These are phyloP conservation scores for Aureobasidium zeae DNA, from an alignment of 2,329 filamentous ascomycete genomes.

Conservation along the genomic window DNA sequence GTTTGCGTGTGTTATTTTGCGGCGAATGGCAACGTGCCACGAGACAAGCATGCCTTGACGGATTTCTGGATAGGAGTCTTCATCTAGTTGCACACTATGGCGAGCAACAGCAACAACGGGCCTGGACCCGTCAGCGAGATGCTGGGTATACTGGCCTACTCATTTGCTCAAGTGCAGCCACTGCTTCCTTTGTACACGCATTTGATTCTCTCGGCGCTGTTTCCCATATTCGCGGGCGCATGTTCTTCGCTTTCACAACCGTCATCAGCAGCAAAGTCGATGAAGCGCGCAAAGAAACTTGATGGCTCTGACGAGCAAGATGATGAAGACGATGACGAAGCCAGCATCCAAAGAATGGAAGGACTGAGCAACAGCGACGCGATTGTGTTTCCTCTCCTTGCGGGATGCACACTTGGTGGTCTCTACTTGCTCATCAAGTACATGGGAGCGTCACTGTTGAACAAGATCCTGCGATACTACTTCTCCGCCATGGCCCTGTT, in stretches of 20 bases:
- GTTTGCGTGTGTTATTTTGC: constrained; percentile 7
- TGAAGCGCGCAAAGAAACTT: constrained; percentile 30
- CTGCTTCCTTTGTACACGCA: constrained; percentile 49
- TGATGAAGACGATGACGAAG: constrained; percentile 46
- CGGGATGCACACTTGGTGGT: constrained; percentile 59
- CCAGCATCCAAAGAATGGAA: constrained; percentile 51
- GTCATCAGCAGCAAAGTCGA: constrained; percentile 62
- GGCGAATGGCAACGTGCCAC: constrained; percentile 9
- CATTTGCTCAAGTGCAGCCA: constrained; percentile 15
- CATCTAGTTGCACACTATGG: neutral
- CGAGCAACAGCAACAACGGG: constrained; percentile 4
- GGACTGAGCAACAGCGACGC: constrained; percentile 69
- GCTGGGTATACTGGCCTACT: constrained; percentile 16
- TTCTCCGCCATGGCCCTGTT: constrained; percentile 73
- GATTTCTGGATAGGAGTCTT: neutral
- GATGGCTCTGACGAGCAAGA: constrained; percentile 41
- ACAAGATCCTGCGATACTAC: constrained; percentile 74
- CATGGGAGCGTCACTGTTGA: constrained; percentile 72
- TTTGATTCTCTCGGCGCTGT: constrained; percentile 59
- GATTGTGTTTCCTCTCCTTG: constrained; percentile 72
- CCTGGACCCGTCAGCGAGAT: constrained; percentile 16
- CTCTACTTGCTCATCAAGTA: constrained; percentile 87
- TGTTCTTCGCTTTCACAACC: constrained; percentile 80
- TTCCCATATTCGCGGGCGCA: constrained; percentile 75
- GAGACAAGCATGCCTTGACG: neutral